Base-by-base conservation (phyloP, 352 stramenopile species). In the Pythium vanterpoolii region DNA sequence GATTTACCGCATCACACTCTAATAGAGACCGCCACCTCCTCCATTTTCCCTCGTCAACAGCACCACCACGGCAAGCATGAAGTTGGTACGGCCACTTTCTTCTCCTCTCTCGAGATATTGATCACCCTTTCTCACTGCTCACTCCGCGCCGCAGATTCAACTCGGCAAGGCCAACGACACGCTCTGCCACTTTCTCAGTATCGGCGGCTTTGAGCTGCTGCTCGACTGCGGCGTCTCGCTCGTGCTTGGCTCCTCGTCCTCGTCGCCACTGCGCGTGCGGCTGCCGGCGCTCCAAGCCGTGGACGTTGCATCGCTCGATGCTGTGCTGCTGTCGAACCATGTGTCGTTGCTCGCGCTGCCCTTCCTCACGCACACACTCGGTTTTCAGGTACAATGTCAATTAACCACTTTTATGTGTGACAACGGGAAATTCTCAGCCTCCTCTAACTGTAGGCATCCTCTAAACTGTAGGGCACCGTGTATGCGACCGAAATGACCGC, bases 151-250 rank as follows among this genome's bases (percentile, higher is more conserved):
- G 13, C 36, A 95, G 86, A 93, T 95, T 48, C 83, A 88, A 50
- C 63, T 95, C 57, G 83, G 82, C 24, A 72, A 64, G 45, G 77
- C 78, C 3, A 85, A 89, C 48, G 77, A 89, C 62, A 79, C 73
- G 30, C 68, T 91, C 1, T 92, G 83, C 59, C 79, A 90, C 49
- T 95, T 95, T 64, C 54, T 93, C 42, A 86, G 77, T 58, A 72
- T 93, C 24, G 82, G 77, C 51, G 86, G 86, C 47, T 90, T 79
- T 48, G 80, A 95, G 53, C 62, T 95, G 46, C 72, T 95, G 52
- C 71, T 95, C 45, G 86, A 95, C 71, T 93, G 80, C 52, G 83
- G 81, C 40, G 57, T 68, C 26, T 49, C 64, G 16, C 36, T 92
- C 27, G 68, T 44, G 26, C 39, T 43, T 18, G 44, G 19, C 45